Base-by-base conservation (phyloP, 2,329 filamentous ascomycete species). In the Cladosporium austrohemisphaericum region DNA sequence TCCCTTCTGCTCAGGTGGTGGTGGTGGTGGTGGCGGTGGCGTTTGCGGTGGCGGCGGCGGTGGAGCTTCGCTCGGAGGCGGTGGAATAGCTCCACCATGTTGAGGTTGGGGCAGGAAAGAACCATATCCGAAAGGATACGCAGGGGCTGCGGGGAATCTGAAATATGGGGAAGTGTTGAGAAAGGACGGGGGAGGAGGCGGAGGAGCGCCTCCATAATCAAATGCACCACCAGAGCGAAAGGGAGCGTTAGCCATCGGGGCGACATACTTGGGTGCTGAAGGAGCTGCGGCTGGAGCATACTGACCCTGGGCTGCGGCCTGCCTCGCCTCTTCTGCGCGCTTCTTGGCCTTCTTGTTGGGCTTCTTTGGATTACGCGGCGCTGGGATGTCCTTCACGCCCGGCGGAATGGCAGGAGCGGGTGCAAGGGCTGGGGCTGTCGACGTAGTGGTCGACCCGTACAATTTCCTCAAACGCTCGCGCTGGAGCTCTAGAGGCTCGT, bases 401-500 rank as follows among this genome's bases (percentile, higher is more conserved):
- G 44, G 23, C 10, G 44, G 44, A 16, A 47, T 20, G 23, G 18
- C 18, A 28, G 44, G 44, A 14, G 33, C 26, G 4, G 33, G 33
- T 22, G 44, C n/a, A 26, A 47, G 44, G 10, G 44, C 44, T 6
- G 44, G 44, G 18, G 33, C 32, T n/a, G 33, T 18, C n/a, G 33
- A 47, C 10, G 44, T 33, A 3, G 33, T 9, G 9, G 18, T 14
- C 5, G 9, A 31, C 13, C 44, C 33, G 23, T 37, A 47, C n/a
- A 47, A 11, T 16, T 22, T 19, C 13, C 23, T 28, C 18, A 49
- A 29, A 11, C 28, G 26, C 25, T 49, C 31, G 29, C 46, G 46
- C 29, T 49, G 46, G 5, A 13, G 11, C 5, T 41, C 29, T n/a
- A 49, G 37, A 14, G 37, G 10, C 8, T 49, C 13, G 67, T 95